These are phyloP conservation scores for Colletotrichum horii DNA, from an alignment of 2,329 filamentous ascomycete species.

Conservation along the genomic window DNA sequence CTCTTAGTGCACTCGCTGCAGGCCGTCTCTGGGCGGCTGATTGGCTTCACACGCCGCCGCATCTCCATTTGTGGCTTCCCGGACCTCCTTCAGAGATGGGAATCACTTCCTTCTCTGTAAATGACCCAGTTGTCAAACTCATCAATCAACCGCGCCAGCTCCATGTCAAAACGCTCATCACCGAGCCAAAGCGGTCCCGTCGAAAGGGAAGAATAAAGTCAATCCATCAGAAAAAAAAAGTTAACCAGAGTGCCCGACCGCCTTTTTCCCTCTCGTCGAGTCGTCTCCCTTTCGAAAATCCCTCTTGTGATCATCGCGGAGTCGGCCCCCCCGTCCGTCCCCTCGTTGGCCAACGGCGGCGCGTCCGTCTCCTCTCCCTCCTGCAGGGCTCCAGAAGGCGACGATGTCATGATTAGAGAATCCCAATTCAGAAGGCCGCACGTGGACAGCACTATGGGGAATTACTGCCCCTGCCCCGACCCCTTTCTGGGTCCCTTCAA, in stretches of 20 bases:
- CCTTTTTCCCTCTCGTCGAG: background rate
- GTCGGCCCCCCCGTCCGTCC: background rate
- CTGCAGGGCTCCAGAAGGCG: background rate
- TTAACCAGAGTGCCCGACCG: background rate
- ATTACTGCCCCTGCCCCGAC: background rate
- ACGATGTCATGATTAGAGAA: background rate
- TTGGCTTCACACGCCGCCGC: background rate
- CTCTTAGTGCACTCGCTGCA: background rate
- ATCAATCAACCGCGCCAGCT: background rate
- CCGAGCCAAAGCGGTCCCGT: background rate
- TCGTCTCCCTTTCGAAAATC: background rate
- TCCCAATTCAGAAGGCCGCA: conserved; percentile 3
- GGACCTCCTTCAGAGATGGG: conserved; percentile 1
- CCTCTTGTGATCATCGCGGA: background rate
- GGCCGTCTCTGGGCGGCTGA: background rate
- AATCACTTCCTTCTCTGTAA: conserved; percentile 9
- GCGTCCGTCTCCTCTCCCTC: background rate
- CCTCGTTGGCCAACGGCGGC: background rate
- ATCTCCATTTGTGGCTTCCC: background rate
- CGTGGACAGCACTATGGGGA: conserved; percentile 4
- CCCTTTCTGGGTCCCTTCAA: conserved; percentile 10
- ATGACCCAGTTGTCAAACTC: background rate
- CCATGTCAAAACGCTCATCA: background rate
- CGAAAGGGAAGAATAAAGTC: background rate
- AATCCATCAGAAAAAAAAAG: background rate